Conservation (phyloP, 129 eudicot genomes). For the Centrapalus pauciflorus region DNA sequence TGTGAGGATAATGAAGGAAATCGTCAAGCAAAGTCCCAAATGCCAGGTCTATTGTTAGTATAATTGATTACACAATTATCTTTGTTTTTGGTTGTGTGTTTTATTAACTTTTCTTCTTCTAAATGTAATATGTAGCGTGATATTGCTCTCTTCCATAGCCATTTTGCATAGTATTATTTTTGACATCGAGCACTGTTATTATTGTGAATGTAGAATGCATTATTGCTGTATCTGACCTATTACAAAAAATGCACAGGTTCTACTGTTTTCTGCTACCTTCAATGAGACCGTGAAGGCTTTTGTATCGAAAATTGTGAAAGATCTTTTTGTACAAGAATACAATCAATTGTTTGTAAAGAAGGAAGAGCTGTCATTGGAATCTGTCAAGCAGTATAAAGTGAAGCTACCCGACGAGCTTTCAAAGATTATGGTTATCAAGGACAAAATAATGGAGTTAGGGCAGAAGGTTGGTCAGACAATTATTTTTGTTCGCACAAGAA, state of each 20-base stretch:
- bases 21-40: slow-evolving; percentile 39
- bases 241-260: slow-evolving; percentile 42
- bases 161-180: background rate
- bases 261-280: slow-evolving; percentile 82
- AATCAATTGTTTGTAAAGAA: slow-evolving; percentile 73
- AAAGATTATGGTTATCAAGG: slow-evolving; percentile 58
- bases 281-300: slow-evolving; percentile 55
- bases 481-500: slow-evolving; percentile 57
- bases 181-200: background rate
- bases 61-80: background rate
- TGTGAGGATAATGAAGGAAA: slow-evolving; percentile 61
- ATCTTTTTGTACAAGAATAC: slow-evolving; percentile 47
- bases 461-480: slow-evolving; percentile 75
- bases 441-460: slow-evolving; percentile 58
- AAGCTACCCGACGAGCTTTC: slow-evolving; percentile 53
- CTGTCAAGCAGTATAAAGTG: slow-evolving; percentile 72
- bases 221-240: background rate
- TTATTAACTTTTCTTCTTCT: background rate
- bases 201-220: background rate
- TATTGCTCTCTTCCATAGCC: background rate
- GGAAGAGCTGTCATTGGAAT: slow-evolving; percentile 71
- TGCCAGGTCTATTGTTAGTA: slow-evolving; percentile 56
- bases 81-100: background rate
- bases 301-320: slow-evolving; percentile 48
- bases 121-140: background rate